Conservation (phyloP, 768 basidiomycete genomes). For the Lactarius hengduanensis region DNA sequence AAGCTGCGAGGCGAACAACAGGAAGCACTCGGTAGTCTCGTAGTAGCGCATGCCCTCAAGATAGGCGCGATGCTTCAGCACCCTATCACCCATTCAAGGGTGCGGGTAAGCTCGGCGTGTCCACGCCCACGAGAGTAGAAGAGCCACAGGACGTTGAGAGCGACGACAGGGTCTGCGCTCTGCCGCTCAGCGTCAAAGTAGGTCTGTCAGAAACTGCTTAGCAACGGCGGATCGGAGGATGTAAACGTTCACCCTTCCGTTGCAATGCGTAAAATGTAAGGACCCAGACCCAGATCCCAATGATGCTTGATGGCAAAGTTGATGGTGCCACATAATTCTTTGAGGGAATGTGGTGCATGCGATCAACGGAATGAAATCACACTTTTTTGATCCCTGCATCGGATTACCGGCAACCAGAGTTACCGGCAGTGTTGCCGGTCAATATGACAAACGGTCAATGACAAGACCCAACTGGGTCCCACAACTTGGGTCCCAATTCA, state of each 20-base stretch:
- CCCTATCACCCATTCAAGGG: constrained; percentile 50
- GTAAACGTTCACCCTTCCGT: constrained; percentile 21
- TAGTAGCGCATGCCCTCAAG: constrained; percentile 56
- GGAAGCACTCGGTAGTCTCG: constrained; percentile 49
- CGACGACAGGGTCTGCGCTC: constrained; percentile 54
- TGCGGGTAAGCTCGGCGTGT: constrained; percentile 40
- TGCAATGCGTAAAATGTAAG: constrained; percentile 33
- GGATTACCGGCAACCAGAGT: no score
- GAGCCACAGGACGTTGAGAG: constrained; percentile 49
- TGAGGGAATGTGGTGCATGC: no score
- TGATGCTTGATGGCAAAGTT: no score
- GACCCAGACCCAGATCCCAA: constrained; percentile 30
- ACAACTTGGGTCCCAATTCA: no score
- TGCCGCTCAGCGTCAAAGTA: constrained; percentile 54
- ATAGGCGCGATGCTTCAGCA: constrained; percentile 52
- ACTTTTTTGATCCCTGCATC: no score
- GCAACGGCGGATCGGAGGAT: not conserved
- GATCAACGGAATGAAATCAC: no score
- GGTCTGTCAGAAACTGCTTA: constrained; percentile 38
- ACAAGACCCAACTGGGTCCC: no score
- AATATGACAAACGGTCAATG: no score
- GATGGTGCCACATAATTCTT: no score
- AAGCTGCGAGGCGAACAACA: constrained; percentile 51
- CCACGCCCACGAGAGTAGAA: constrained; percentile 54
- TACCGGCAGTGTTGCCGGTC: no score